Percentiles rank a stretch among this genome's conserved stretches.
Evolutionary conservation across 768 basidiomycete species (phyloP).

Genomic region (Kwoniella pini): DNA sequence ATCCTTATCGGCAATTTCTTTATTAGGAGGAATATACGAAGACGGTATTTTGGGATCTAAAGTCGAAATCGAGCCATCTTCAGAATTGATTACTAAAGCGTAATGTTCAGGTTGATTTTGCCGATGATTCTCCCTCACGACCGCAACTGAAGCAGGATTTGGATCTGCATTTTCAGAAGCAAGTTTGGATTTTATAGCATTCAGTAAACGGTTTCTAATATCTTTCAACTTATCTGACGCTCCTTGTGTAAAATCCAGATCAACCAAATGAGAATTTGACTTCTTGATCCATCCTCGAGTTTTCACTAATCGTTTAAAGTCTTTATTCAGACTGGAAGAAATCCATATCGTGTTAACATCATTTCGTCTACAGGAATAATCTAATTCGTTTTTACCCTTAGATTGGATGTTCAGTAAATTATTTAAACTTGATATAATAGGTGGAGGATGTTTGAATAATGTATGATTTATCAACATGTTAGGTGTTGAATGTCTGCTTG

Average conservation of each 20-base stretch:
- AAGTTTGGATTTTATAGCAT: not conserved
- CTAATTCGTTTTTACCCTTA: not conserved
- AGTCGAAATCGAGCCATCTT: conserved; percentile 3
- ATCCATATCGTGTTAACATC: conserved; percentile 22
- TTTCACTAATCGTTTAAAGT: conserved; percentile 14
- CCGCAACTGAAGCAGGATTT: no score
- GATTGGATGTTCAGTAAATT: conserved; percentile 11
- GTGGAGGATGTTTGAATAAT: conserved; percentile 19
- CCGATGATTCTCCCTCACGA: not conserved
- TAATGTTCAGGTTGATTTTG: conserved; percentile 20
- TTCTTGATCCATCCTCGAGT: conserved; percentile 17
- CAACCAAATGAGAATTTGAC: conserved; percentile 2
- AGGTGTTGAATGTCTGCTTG: conserved; percentile 10
- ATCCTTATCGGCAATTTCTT: not conserved
- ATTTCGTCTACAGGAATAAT: conserved; percentile 8
- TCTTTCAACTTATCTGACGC: conserved; percentile 9
- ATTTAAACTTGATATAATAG: conserved; percentile 12
- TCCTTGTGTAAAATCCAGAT: conserved; percentile 19
- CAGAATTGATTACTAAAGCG: conserved; percentile 8
- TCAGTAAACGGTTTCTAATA: conserved; percentile 4
- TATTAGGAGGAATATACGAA: not conserved
- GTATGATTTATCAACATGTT: conserved; percentile 7
- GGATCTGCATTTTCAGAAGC: not conserved
- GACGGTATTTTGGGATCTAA: not conserved
- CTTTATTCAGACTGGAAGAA: conserved; percentile 16